Percentiles rank a stretch among this genome's conserved stretches.
Evolutionary conservation across 371 early-diverging fungal species (phyloP).

Genomic region (Mucor indicus): DNA sequence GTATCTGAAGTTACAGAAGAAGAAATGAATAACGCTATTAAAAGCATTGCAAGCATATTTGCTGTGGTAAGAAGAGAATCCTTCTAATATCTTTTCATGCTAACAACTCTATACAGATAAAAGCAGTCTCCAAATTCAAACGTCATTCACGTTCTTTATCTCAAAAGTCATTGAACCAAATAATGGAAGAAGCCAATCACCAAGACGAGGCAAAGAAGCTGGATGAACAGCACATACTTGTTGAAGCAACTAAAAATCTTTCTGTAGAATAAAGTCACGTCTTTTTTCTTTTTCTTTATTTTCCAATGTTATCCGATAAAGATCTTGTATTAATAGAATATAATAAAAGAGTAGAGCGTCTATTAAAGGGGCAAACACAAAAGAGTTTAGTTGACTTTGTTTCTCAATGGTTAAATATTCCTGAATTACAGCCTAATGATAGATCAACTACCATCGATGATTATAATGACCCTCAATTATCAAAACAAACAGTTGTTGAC

Average conservation of each 20-base stretch:
- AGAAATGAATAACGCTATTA: constrained; percentile 78
- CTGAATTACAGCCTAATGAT: constrained; percentile 5
- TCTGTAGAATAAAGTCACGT: no score
- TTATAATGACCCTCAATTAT: neutral
- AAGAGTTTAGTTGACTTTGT: neutral
- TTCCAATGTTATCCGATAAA: no score
- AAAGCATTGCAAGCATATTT: constrained; percentile 56
- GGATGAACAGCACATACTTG: constrained; percentile 7
- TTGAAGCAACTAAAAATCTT: constrained; percentile 5
- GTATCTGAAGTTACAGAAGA: constrained; percentile 81
- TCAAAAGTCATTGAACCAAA: constrained; percentile 38
- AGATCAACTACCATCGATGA: neutral
- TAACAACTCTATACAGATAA: constrained; percentile 33
- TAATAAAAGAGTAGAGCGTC: neutral
- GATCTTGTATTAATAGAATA: constrained; percentile 1
- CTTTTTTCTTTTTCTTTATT: no score
- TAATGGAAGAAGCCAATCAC: constrained; percentile 35
- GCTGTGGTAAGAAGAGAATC: constrained; percentile 37
- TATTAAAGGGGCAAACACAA: neutral
- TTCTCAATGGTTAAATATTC: constrained; percentile 5
- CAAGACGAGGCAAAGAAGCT: no score
- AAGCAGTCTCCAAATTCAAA: constrained; percentile 50
- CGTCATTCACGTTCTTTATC: constrained; percentile 50
- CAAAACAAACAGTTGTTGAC: neutral
- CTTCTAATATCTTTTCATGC: neutral